Base-by-base conservation (phyloP, 2,329 filamentous ascomycete genomes). In the Paracamarosporium sp. region DNA sequence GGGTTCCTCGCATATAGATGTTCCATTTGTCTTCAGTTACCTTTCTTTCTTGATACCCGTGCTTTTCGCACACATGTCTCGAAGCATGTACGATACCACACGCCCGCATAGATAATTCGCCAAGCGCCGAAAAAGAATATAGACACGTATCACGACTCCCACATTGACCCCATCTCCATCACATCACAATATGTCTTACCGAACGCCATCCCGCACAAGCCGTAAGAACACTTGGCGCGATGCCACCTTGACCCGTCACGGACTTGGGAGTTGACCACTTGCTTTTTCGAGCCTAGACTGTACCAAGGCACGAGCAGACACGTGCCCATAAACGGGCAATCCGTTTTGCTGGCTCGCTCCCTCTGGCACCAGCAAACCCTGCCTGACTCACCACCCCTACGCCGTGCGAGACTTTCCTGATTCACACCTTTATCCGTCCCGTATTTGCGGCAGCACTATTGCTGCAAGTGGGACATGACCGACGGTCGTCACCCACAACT, bases 11-110 rank as follows among this genome's bases (percentile, higher is more conserved):
- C 60, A 62, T 55, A 47, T 57, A 59, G 45, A 57, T 27, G 22
- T 50, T 47, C 28, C 41, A 28, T 53, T 44, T 53, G 38, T 41
- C 22, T 4, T 28, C 25, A 25, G n/a, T 50, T 50, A 51, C n/a
- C 50, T 43, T 43, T 35, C 53, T 41, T 55, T 51, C 51, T 55
- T 63, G 58, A 59, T 61, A 59, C 61, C 59, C 58, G 58, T 63
- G 58, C 57, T 56, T 51, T 40, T 45, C 33, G 48, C 47, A 56
- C 53, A 56, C 53, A 43, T 44, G 53, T 50, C 55, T 56, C 46
- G 57, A 55, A 36, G 36, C 56, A 55, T 60, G 57, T 60, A 60
- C 50, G 57, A 56, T 60, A 59, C 33, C 35, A 46, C 35, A 44
- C 33, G 28, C 43, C 17, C 30, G 25, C 45, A 41, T 41, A 48